Conservation (phyloP, 176 grass and related monocot genomes). For the Phoenix roebelenii region DNA sequence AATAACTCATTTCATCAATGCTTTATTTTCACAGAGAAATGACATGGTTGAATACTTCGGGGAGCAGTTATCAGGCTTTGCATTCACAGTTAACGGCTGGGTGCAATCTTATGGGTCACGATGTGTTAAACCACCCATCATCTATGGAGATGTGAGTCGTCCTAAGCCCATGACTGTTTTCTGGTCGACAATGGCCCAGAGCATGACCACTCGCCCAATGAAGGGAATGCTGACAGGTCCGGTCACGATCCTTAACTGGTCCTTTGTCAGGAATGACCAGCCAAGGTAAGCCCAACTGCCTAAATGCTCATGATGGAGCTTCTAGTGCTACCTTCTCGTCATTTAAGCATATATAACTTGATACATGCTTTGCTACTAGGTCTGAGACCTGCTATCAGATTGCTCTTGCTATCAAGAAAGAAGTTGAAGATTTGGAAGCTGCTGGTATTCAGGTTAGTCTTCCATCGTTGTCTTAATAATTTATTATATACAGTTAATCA, state of each 20-base stretch:
- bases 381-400: constrained; percentile 5
- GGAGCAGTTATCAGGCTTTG: constrained; percentile 94
- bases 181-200: constrained; percentile 81
- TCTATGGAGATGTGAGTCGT: constrained; percentile 95
- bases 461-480: constrained; percentile 1
- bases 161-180: constrained; percentile 91
- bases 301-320: constrained; percentile 2
- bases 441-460: constrained; percentile 48
- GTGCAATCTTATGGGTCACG: constrained; percentile 96
- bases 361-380: constrained; percentile 12
- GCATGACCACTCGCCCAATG: constrained; percentile 90
- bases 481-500: not conserved
- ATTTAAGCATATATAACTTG: not conserved
- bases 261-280: constrained; percentile 94
- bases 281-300: constrained; percentile 44
- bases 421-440: too few relatives aligned
- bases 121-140: constrained; percentile 90
- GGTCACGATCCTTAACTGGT: constrained; percentile 98
- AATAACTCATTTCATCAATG: too few relatives aligned
- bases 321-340: not conserved
- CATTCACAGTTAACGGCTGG: constrained; percentile 94
- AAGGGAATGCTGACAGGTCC: constrained; percentile 99
- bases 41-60: constrained; percentile 99
- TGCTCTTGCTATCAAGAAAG: too few relatives aligned
- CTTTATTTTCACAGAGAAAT: constrained; percentile 55